phyloP scores from a whole-genome alignment of 345 rosid species.

The Rhizophora mangle region DNA sequence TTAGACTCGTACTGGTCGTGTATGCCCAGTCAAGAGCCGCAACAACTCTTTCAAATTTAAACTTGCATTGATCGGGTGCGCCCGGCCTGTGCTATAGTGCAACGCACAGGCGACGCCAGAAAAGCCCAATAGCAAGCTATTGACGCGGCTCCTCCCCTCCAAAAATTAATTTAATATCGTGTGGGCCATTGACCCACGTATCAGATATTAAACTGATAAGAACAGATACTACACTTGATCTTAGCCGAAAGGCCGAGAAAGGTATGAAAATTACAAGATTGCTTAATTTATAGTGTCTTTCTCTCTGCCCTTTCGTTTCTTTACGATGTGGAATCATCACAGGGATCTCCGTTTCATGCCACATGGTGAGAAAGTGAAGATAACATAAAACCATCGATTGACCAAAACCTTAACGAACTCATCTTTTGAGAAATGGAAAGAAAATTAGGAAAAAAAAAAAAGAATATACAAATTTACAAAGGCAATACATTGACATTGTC shows the following conservation, averaged over 20 bases:
- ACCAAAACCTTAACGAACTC: too few species aligned
- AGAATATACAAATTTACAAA: too few species aligned
- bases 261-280: slow-evolving; percentile 23
- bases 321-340: not conserved
- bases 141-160: not conserved
- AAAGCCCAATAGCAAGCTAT: slow-evolving; percentile 17
- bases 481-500: too few species aligned
- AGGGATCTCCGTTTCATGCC: too few species aligned
- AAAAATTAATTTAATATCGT: slow-evolving; percentile 21
- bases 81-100: slow-evolving; percentile 17
- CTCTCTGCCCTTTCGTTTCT: not conserved
- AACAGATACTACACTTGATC: slow-evolving; percentile 35
- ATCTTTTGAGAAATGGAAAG: too few species aligned
- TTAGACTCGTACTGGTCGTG: too few species aligned
- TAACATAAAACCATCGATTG: too few species aligned
- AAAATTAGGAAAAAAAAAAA: too few species aligned
- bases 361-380: too few species aligned
- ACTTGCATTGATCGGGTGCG: too few species aligned
- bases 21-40: too few species aligned
- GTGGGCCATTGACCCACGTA: slow-evolving; percentile 1
- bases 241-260: slow-evolving; percentile 73
- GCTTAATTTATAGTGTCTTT: not conserved
- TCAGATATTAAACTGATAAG: slow-evolving; percentile 19
- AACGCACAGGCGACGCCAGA: slow-evolving; percentile 15
- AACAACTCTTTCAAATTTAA: too few species aligned